Base-by-base conservation (phyloP, 495 filamentous ascomycete species). In the Penicillium manginii region DNA sequence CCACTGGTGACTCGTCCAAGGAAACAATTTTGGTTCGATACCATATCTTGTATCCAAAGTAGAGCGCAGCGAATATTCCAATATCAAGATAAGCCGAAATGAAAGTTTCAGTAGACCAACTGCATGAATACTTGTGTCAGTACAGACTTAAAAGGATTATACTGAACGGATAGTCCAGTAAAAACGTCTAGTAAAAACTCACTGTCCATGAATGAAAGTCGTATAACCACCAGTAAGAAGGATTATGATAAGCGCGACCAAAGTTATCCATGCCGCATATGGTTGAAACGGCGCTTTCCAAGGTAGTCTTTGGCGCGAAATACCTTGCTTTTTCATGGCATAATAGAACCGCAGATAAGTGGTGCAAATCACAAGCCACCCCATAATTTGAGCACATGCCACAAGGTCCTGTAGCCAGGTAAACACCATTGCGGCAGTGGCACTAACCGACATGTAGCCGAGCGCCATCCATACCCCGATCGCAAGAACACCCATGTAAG, bases 341-440 rank as follows among this genome's bases (percentile, higher is more conserved):
- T 80, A 80, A 50, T 74, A 76, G 61, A 86, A 87, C 9, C 81
- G 80, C 10, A 86, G 65, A 56, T 81, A 86, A 14, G 79, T 76
- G 22, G 84, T 72, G 48, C 72, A 76, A 52, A 79, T 80, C 54
- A 71, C 76, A 50, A 79, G 71, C 84, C 84, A 87, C 22, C 74
- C 75, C 32, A 82, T 81, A 53, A 83, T 79, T 1, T 71, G 77
- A 0, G 78, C 74, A 22, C 74, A 80, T 18, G 80, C 82, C 15
- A 79, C 81, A 10, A 82, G 57, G 57, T 79, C 82, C n/a, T 83
- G 74, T 51, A 85, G 77, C 83, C 83, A 84, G 3, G 46, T 56
- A 39, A 72, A 72, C 0, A 68, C 67, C 11, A 49, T 61, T 8
- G 39, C 49, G 2, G 66, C 62, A 5, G 59, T 62, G 1, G 57